Evolutionary conservation across 169 alveolate species (phyloP).

Genomic region (Cryptosporidium bovis): DNA sequence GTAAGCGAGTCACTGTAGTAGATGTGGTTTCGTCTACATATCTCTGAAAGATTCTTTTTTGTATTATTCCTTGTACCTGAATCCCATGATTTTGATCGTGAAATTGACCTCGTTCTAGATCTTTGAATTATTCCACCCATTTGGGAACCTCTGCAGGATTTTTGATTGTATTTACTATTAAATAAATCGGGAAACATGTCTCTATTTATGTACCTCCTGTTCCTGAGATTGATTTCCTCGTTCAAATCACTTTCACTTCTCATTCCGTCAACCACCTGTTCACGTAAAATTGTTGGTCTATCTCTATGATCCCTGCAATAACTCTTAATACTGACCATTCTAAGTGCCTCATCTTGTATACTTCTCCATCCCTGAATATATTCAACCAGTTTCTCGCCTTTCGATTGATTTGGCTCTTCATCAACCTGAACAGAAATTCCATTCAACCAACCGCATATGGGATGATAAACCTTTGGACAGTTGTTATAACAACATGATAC

Average conservation of each 20-base stretch:
- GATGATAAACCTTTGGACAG: conserved; percentile 28
- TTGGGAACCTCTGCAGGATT: conserved; percentile 34
- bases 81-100: conserved; percentile 69
- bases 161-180: conserved; percentile 36
- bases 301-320: conserved; percentile 23
- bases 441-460: conserved; percentile 59
- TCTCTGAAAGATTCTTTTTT: conserved; percentile 22
- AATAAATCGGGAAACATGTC: conserved; percentile 60
- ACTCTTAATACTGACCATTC: conserved; percentile 7
- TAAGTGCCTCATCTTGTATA: conserved; percentile 24
- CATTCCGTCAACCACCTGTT: too few species aligned
- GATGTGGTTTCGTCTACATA: conserved; percentile 25
- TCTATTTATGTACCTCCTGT: conserved; percentile 40
- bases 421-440: conserved; percentile 26
- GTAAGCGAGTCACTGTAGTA: conserved; percentile 11
- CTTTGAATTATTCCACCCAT: conserved; percentile 31
- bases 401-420: conserved; percentile 32
- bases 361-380: conserved; percentile 28
- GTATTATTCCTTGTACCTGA: not conserved
- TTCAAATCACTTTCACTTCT: not conserved
- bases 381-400: conserved; percentile 32
- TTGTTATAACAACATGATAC: conserved; percentile 6
- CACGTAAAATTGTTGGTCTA: not conserved
- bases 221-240: conserved; percentile 37
- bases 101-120: conserved; percentile 47